phyloP scores from a whole-genome alignment of 2,329 filamentous ascomycete genomes.

The Aphanocladium album region DNA sequence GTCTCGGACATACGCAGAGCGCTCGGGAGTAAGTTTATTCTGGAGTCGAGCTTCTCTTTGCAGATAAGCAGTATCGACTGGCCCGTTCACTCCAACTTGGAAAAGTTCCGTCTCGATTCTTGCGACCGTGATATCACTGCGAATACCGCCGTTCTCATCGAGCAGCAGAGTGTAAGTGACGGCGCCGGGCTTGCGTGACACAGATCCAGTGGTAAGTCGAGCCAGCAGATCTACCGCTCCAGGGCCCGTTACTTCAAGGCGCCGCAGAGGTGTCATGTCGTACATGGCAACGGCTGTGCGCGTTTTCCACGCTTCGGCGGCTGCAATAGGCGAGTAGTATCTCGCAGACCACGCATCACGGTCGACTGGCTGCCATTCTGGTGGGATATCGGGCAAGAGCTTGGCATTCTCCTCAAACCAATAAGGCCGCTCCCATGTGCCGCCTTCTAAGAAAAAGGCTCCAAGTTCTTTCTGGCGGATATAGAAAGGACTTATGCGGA shows the following conservation, averaged over 20 bases:
- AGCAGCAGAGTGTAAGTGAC: conserved; percentile 55
- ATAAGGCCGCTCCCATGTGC: conserved; percentile 58
- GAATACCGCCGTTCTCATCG: conserved; percentile 47
- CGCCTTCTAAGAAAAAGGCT: conserved; percentile 54
- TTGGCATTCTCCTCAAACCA: conserved; percentile 55
- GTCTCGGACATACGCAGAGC: conserved; percentile 50
- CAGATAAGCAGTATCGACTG: conserved; percentile 50
- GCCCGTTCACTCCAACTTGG: conserved; percentile 53
- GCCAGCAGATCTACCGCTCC: conserved; percentile 52
- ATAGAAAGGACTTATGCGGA: conserved; percentile 56
- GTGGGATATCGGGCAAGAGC: conserved; percentile 46
- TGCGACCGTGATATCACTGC: conserved; percentile 53
- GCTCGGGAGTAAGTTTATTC: conserved; percentile 30
- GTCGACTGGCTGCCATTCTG: conserved; percentile 48
- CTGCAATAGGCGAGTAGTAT: conserved; percentile 54
- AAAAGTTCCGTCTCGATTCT: conserved; percentile 44
- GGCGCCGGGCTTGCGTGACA: conserved; percentile 40
- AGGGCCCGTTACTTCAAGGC: conserved; percentile 53
- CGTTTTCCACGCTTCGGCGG: conserved; percentile 61
- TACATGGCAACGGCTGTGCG: conserved; percentile 57
- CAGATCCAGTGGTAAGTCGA: conserved; percentile 44
- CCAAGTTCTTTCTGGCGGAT: conserved; percentile 49
- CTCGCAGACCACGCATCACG: conserved; percentile 54
- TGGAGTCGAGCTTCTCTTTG: conserved; percentile 47
- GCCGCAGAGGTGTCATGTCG: conserved; percentile 56